Evolutionary conservation across 2,329 filamentous ascomycete species (phyloP).

Genomic region (Elsinoe arachidis): DNA sequence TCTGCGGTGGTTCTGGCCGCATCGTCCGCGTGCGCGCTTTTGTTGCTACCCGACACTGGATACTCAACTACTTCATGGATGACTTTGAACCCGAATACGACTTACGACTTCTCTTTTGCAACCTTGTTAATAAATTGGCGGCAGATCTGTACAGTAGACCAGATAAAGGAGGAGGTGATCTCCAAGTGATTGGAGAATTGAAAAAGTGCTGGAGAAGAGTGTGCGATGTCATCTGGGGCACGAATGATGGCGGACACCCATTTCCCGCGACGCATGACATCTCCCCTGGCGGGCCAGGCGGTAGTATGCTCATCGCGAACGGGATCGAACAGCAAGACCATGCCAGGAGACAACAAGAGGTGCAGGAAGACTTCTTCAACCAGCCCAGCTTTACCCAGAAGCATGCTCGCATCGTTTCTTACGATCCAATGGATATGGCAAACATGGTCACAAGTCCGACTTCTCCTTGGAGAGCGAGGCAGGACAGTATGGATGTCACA

Average conservation of each 20-base stretch:
- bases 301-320: constrained; percentile 22
- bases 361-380: constrained; percentile 10
- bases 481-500: constrained; percentile 47
- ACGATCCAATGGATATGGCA: constrained; percentile 5
- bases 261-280: constrained; percentile 46
- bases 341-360: neutral
- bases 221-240: constrained; percentile 84
- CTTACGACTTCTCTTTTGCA: constrained; percentile 70
- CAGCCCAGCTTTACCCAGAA: neutral
- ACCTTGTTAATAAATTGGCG: constrained; percentile 61
- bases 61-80: constrained; percentile 93
- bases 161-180: constrained; percentile 50
- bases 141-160: constrained; percentile 42
- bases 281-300: constrained; percentile 57
- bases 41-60: constrained; percentile 92
- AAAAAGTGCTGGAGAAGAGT: constrained; percentile 97
- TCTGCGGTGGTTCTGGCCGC: constrained; percentile 72
- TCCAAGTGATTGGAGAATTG: constrained; percentile 86
- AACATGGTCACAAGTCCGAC: constrained; percentile 19
- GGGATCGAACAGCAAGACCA: constrained; percentile 24
- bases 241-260: constrained; percentile 46
- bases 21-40: constrained; percentile 95
- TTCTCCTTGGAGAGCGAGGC: constrained; percentile 38
- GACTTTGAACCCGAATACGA: constrained; percentile 75
- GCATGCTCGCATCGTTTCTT: neutral